Percentiles rank a stretch among this genome's conserved stretches.
Evolutionary conservation across 2,329 filamentous ascomycete species (phyloP).

Genomic region (Penicillium sp.): DNA sequence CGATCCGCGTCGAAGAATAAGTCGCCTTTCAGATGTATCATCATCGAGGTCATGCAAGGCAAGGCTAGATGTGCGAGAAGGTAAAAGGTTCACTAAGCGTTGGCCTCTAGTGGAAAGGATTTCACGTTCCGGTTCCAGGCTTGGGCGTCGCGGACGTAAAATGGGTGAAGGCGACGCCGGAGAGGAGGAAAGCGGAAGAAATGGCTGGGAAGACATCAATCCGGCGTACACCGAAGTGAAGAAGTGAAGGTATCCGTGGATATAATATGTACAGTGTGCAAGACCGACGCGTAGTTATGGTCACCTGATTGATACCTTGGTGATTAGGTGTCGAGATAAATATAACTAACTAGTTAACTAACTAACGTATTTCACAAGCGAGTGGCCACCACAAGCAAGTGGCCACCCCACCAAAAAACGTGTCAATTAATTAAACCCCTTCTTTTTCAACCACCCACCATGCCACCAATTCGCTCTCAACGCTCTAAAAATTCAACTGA

Average conservation of each 20-base stretch:
- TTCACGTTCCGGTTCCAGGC: constrained; percentile 37
- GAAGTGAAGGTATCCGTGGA: background rate
- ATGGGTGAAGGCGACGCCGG: constrained; percentile 14
- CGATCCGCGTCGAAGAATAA: constrained; percentile 16
- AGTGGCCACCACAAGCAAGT: too few species aligned
- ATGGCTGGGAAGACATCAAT: constrained; percentile 17
- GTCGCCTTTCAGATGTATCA: constrained; percentile 8
- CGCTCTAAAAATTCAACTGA: too few species aligned
- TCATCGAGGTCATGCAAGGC: constrained; percentile 20
- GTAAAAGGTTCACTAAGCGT: constrained; percentile 35
- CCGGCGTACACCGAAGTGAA: too few species aligned
- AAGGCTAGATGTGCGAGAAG: constrained; percentile 27
- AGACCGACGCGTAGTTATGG: background rate
- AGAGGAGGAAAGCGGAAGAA: constrained; percentile 19
- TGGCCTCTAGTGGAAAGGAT: constrained; percentile 44
- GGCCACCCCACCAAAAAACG: too few species aligned
- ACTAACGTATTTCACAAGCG: too few species aligned
- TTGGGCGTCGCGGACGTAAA: constrained; percentile 28
- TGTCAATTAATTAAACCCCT: too few species aligned
- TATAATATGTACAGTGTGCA: background rate
- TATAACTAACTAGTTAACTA: too few species aligned
- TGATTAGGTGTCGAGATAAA: background rate
- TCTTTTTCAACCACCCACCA: too few species aligned
- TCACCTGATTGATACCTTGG: background rate
- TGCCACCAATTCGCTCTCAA: too few species aligned